phyloP scores from a whole-genome alignment of 768 basidiomycete genomes.

The Podaxis carcinomalis region DNA sequence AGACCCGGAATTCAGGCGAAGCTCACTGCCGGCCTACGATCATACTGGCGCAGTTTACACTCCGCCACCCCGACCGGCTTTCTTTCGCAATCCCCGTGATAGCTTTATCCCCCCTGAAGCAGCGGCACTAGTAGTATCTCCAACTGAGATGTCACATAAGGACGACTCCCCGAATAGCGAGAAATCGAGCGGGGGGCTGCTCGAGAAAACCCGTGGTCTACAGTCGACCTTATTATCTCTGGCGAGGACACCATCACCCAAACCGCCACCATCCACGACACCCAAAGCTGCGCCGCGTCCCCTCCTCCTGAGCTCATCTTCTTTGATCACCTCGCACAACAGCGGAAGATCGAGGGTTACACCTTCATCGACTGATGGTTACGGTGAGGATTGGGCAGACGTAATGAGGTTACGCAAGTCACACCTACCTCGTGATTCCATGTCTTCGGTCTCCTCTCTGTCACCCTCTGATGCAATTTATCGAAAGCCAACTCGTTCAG shows the following conservation, averaged over 20 bases:
- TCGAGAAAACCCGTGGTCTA: constrained; percentile 21
- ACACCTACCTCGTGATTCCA: constrained; percentile 45
- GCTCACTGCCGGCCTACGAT: constrained; percentile 9
- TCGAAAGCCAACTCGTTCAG: constrained; percentile 36
- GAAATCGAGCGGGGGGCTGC: constrained; percentile 13
- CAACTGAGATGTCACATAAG: constrained; percentile 14
- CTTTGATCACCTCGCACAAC: constrained; percentile 33
- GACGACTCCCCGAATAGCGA: not conserved
- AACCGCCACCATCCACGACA: constrained; percentile 25
- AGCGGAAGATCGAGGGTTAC: constrained; percentile 18
- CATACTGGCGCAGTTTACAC: constrained; percentile 27
- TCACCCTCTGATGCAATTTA: constrained; percentile 49
- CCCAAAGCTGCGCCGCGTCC: constrained; percentile 61
- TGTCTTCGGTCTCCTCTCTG: constrained; percentile 62
- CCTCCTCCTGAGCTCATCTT: constrained; percentile 54
- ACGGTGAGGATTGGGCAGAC: constrained; percentile 41
- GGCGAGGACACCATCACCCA: constrained; percentile 16
- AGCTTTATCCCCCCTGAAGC: constrained; percentile 36
- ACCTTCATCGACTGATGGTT: constrained; percentile 5
- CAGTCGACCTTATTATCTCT: constrained; percentile 5
- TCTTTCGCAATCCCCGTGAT: constrained; percentile 55
- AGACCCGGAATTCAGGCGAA: constrained; percentile 7
- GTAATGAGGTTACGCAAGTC: constrained; percentile 37
- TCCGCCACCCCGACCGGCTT: constrained; percentile 52
- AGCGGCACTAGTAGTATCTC: constrained; percentile 19